Evolutionary conservation across 257 asterid species (phyloP).

Genomic region (Rehmannia glutinosa): DNA sequence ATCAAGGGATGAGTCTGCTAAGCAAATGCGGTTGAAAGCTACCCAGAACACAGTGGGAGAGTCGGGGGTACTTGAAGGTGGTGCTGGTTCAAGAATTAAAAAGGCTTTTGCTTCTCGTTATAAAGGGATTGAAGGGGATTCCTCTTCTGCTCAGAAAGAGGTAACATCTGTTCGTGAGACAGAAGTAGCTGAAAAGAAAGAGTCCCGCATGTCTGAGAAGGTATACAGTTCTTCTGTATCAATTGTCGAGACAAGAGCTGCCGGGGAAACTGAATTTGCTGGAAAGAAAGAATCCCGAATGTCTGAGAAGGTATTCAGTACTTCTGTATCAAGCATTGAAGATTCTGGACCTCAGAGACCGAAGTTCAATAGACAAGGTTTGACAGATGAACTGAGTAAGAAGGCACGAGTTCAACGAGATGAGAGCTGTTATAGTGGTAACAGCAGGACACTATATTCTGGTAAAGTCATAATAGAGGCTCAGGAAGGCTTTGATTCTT

Average conservation of each 20-base stretch:
- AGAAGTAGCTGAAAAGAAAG: conserved; percentile 31
- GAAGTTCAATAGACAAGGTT: conserved; percentile 39
- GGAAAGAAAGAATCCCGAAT: conserved; percentile 29
- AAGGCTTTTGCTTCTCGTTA: conserved; percentile 36
- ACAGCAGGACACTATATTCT: conserved; percentile 28
- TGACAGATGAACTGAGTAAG: conserved; percentile 36
- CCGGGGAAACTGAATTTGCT: conserved; percentile 28
- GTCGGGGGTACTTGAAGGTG: conserved; percentile 27
- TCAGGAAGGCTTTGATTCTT: conserved; percentile 41
- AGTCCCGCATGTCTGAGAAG: conserved; percentile 22
- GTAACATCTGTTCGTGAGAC: conserved; percentile 22
- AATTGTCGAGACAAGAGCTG: conserved; percentile 24
- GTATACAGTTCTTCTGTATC: conserved; percentile 27
- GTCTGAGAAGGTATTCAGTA: conserved; percentile 28
- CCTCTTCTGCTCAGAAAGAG: conserved; percentile 30
- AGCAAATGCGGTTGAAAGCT: conserved; percentile 25
- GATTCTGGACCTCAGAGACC: conserved; percentile 46
- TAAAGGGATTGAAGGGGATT: conserved; percentile 35
- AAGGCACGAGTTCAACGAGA: conserved; percentile 37
- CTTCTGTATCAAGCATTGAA: conserved; percentile 36
- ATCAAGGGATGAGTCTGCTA: conserved; percentile 24
- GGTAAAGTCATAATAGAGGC: conserved; percentile 38
- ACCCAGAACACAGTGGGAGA: conserved; percentile 31
- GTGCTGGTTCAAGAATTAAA: conserved; percentile 36
- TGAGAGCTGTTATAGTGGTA: conserved; percentile 33